Evolutionary conservation across 78 protist genomes (phyloP), one percentile per base, ranked within the genome.

Genomic region (Acrasis kona): DNA sequence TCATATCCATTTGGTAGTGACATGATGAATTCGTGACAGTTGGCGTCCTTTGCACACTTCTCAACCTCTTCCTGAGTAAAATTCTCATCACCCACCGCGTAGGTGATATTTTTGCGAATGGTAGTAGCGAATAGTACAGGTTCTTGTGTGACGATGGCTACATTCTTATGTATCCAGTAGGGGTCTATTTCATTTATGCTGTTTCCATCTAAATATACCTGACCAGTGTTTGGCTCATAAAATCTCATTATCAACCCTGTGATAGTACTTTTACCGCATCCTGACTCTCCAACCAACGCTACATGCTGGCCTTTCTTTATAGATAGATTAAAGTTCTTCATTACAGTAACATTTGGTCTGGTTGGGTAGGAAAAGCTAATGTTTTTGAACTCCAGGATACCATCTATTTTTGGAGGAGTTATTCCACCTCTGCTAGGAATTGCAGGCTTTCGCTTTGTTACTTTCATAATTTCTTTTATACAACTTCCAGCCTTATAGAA

Each of bases 271-370:
- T 91, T 92, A 31, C 96, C 96, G 42, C 91, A 65, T 27, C 98
- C 98, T 6, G 86, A 80, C 12, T 77, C 71, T 8, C 98, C 98
- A 19, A 87, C 91, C 34, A 92, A 76, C 2, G 96, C 96, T 8
- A 84, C 72, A 8, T 78, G 65, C n/a, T 72, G 34, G 38, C 96
- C 95, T 2, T 85, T 77, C 19, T 66, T 40, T 7, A 88, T 19
- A 2, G 29, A 6, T 29, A 88, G 36, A 34, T 29, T 28, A 9
- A 89, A 35, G 5, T 68, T 77, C 10, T 80, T 65, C 12, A 85
- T 6, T 9, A 91, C 78, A 27, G 10, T 42, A 29, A n/a, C 41
- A 37, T 89, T 80, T 38, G 70, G 58, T 8, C 93, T 81, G 3
- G 91, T 67, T 10, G 95, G 91, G 70, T 91, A 93, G 31, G 86